Evolutionary conservation across 192 early-diverging fungal species (phyloP).

Genomic region (Chytriomyces sp.): DNA sequence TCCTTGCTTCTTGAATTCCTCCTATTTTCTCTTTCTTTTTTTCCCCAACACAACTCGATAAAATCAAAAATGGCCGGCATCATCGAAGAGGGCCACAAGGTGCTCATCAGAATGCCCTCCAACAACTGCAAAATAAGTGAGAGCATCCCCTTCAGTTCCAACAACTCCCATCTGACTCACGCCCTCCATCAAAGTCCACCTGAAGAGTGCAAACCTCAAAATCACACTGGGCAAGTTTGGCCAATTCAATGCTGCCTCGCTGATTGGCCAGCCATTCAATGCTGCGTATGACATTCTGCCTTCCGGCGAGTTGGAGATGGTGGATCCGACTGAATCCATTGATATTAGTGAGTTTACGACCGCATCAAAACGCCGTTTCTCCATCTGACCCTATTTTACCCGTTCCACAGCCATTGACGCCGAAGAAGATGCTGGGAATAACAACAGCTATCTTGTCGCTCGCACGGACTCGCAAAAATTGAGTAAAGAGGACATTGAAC

Average conservation of each 20-base stretch:
- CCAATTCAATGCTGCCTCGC: slow-evolving; percentile 72
- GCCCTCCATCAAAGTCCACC: neutral
- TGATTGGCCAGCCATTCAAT: slow-evolving; percentile 82
- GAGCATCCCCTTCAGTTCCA: slow-evolving; percentile 43
- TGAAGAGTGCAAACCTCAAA: neutral
- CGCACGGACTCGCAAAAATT: slow-evolving; percentile 75
- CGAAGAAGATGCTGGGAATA: slow-evolving; percentile 74
- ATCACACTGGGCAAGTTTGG: slow-evolving; percentile 87
- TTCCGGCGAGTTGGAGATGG: slow-evolving; percentile 35
- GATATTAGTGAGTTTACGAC: neutral
- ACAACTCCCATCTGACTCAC: neutral
- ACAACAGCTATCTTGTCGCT: slow-evolving; percentile 81
- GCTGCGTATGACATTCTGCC: slow-evolving; percentile 81
- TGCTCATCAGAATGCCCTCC: slow-evolving; percentile 84
- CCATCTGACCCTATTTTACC: neutral
- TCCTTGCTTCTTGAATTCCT: too few species aligned
- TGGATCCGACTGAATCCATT: neutral
- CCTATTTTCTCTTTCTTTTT: too few species aligned
- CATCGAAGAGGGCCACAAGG: slow-evolving; percentile 66
- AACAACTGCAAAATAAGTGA: slow-evolving; percentile 80
- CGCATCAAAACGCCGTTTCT: neutral
- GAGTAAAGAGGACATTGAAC: slow-evolving; percentile 75
- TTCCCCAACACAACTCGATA: too few species aligned
- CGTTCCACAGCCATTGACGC: slow-evolving; percentile 20
- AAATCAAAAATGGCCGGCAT: slow-evolving; percentile 10